Conservation (phyloP, 176 grass and related monocot genomes). For the Echinochloa phyllopogon region DNA sequence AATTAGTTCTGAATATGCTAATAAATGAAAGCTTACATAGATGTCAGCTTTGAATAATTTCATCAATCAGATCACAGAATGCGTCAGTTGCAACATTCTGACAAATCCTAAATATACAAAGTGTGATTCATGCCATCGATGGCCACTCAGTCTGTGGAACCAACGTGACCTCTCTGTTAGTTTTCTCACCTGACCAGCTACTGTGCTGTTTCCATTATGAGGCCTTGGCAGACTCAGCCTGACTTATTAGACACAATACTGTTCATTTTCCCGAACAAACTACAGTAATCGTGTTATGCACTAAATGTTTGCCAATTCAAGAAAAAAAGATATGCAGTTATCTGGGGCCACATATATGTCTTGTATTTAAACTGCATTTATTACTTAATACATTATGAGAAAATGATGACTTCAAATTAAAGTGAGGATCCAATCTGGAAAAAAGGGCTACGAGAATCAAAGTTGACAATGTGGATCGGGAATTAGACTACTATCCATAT, state of each 20-base stretch:
- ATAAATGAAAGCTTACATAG: constrained; percentile 35
- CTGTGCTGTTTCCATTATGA: constrained; percentile 10
- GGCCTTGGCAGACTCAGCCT: not conserved
- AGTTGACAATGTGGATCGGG: too few species aligned
- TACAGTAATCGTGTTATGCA: not conserved
- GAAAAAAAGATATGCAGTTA: constrained; percentile 30
- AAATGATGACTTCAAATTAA: constrained; percentile 7
- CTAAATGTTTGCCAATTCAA: constrained; percentile 30
- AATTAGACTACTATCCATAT: too few species aligned
- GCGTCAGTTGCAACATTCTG: constrained; percentile 6
- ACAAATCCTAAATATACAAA: constrained; percentile 21
- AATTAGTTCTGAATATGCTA: constrained; percentile 27
- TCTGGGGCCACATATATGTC: not conserved
- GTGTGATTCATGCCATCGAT: not conserved
- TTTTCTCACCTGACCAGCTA: not conserved
- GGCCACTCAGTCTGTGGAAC: not conserved
- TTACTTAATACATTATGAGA: constrained; percentile 10
- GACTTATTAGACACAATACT: constrained; percentile 4
- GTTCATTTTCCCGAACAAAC: constrained; percentile 20
- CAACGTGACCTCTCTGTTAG: not conserved
- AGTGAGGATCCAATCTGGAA: too few species aligned
- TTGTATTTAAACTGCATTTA: not conserved
- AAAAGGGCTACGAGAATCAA: too few species aligned
- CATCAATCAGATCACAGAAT: not conserved
- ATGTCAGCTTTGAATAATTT: constrained; percentile 23